Evolutionary conservation across 2,329 filamentous ascomycete species (phyloP).

Genomic region (Rachicladosporium sp.): DNA sequence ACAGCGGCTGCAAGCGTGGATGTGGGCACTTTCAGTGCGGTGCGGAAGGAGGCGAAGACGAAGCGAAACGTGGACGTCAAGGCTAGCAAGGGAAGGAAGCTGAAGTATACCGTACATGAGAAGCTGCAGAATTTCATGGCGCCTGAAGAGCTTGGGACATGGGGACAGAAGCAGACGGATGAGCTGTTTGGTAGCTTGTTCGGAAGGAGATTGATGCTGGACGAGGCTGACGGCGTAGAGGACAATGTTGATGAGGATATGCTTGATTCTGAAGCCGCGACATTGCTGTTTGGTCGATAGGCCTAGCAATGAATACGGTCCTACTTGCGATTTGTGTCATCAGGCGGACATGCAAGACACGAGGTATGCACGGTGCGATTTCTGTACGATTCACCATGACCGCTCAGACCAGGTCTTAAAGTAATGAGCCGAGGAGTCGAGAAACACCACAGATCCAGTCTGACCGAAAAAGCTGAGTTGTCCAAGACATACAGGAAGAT

Average conservation of each 20-base stretch:
- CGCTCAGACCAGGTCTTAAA: too few relatives aligned
- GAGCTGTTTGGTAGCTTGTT: conserved; percentile 41
- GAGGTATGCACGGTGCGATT: too few relatives aligned
- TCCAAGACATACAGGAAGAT: too few relatives aligned
- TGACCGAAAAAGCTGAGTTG: too few relatives aligned
- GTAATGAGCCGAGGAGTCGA: too few relatives aligned
- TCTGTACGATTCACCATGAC: too few relatives aligned
- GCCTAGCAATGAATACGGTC: background rate
- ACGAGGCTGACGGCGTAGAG: conserved; percentile 27
- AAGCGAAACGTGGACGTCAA: conserved; percentile 82
- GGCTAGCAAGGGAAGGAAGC: conserved; percentile 86
- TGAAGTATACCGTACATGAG: conserved; percentile 90
- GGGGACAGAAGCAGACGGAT: conserved; percentile 71
- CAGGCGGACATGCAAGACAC: too few relatives aligned
- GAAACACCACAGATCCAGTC: too few relatives aligned
- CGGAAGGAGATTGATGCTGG: conserved; percentile 32
- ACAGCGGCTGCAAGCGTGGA: conserved; percentile 29
- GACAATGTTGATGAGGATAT: conserved; percentile 13
- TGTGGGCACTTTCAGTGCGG: conserved; percentile 18
- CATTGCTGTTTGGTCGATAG: conserved; percentile 21
- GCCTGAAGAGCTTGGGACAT: conserved; percentile 65
- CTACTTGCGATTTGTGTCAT: background rate
- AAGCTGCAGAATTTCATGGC: conserved; percentile 98
- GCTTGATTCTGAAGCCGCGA: conserved; percentile 20
- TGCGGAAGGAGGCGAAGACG: conserved; percentile 67